Conservation (phyloP, 371 early-diverging fungal species). For the Syncephalastrum racemosum region DNA sequence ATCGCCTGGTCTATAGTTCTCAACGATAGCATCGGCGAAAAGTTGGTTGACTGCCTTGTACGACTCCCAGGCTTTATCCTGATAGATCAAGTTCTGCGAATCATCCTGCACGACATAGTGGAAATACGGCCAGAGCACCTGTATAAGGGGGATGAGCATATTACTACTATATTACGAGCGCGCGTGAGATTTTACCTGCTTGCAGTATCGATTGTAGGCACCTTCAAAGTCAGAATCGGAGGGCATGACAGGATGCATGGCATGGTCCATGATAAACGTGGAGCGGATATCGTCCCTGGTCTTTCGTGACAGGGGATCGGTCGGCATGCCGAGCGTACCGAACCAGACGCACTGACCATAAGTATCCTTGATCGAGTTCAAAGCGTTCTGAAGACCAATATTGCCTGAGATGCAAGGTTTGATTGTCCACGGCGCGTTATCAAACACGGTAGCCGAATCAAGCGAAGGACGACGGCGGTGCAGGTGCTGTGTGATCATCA, state of each 20-base stretch:
- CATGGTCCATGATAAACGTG: conserved; percentile 60
- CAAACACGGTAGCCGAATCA: conserved; percentile 46
- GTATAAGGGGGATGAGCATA: background rate
- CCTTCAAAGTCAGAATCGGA: conserved; percentile 76
- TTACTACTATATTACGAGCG: background rate
- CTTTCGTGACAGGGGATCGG: conserved; percentile 63
- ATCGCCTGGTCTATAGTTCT: conserved; percentile 78
- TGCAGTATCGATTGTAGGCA: conserved; percentile 94
- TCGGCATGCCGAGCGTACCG: conserved; percentile 75
- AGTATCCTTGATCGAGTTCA: conserved; percentile 61
- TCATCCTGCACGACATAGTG: conserved; percentile 80
- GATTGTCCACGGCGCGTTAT: conserved; percentile 61
- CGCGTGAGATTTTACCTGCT: conserved; percentile 54
- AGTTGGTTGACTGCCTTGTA: conserved; percentile 80
- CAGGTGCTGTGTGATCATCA: conserved; percentile 13
- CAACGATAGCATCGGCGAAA: conserved; percentile 77
- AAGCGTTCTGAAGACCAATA: conserved; percentile 88
- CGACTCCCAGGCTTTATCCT: conserved; percentile 79
- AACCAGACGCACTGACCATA: conserved; percentile 68
- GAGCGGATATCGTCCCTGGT: conserved; percentile 58
- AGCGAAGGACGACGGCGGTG: conserved; percentile 35
- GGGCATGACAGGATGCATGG: conserved; percentile 85
- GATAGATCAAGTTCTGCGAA: conserved; percentile 69
- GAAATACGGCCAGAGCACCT: conserved; percentile 97
- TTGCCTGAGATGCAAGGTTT: conserved; percentile 79